phyloP scores from a whole-genome alignment of 441 rosid species.

The Brassica hybrid region DNA sequence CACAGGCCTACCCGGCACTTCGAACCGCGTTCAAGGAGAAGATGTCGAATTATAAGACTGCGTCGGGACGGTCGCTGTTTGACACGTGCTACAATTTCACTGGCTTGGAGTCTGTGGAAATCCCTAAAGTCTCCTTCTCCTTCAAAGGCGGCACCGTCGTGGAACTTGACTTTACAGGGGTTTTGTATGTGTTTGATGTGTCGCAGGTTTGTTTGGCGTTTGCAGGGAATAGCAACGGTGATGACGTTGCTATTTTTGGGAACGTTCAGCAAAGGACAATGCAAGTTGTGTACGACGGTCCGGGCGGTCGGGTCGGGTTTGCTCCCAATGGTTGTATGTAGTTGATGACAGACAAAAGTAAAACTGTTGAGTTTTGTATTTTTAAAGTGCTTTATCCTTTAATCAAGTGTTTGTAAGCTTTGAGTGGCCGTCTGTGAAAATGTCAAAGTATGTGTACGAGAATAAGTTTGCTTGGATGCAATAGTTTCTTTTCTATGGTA shows the following conservation, averaged over 20 bases:
- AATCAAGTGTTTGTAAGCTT: slow-evolving; percentile 20
- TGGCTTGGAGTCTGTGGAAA: slow-evolving; percentile 19
- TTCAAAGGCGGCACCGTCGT: slow-evolving; percentile 57
- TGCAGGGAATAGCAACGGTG: slow-evolving; percentile 57
- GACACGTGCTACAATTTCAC: slow-evolving; percentile 84
- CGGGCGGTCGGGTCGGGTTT: slow-evolving; percentile 66
- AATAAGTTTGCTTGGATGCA: background rate
- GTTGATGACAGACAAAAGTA: slow-evolving; percentile 15
- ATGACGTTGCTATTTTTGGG: slow-evolving; percentile 60
- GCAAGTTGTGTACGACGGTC: slow-evolving; percentile 73
- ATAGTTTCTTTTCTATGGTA: too few relatives aligned
- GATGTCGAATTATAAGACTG: slow-evolving; percentile 63
- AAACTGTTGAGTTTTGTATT: background rate
- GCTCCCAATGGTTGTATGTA: slow-evolving; percentile 59
- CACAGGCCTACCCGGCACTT: slow-evolving; percentile 51
- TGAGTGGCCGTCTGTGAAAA: slow-evolving; percentile 1
- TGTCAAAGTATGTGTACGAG: background rate
- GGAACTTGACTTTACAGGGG: slow-evolving; percentile 50
- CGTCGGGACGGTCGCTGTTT: slow-evolving; percentile 53
- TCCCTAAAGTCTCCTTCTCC: slow-evolving; percentile 58
- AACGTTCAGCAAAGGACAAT: slow-evolving; percentile 73
- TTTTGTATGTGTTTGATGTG: slow-evolving; percentile 32
- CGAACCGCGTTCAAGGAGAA: slow-evolving; percentile 45
- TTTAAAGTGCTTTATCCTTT: slow-evolving; percentile 17
- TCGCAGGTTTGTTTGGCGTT: slow-evolving; percentile 81